Conservation (phyloP, 2,329 filamentous ascomycete genomes). For the Penicillium sp. region DNA sequence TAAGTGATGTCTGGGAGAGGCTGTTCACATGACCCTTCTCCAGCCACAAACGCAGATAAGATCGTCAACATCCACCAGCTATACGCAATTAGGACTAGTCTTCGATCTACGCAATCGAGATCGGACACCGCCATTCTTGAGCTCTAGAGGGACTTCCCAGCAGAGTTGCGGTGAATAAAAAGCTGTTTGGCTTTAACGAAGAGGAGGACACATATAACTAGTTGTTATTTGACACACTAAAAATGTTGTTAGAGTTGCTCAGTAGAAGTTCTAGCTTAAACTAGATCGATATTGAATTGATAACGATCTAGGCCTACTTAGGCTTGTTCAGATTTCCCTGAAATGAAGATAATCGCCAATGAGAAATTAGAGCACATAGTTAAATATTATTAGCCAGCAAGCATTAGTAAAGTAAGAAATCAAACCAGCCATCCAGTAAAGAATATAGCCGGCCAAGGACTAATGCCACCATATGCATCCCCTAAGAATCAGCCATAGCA, state of each 20-base stretch:
- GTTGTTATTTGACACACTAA: not conserved
- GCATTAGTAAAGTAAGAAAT: not conserved
- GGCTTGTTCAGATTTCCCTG: not conserved
- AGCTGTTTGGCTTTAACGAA: not conserved
- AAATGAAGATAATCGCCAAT: not conserved
- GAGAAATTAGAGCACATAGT: not conserved
- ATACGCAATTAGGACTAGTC: slow-evolving; percentile 2
- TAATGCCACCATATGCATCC: too few relatives aligned
- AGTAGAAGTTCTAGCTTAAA: not conserved
- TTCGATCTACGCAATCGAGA: not conserved
- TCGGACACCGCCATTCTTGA: slow-evolving; percentile 4
- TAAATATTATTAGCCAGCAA: not conserved
- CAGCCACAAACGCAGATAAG: slow-evolving; percentile 1
- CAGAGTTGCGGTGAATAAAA: not conserved
- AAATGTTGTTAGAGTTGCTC: not conserved
- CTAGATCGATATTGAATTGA: not conserved
- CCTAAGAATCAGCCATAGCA: slow-evolving; percentile 63
- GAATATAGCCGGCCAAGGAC: not conserved
- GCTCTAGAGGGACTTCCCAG: not conserved
- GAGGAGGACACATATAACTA: not conserved
- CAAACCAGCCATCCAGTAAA: not conserved
- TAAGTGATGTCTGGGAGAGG: not conserved
- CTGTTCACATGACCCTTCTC: not conserved
- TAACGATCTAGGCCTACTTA: not conserved
- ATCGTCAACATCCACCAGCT: slow-evolving; percentile 3